Conservation (phyloP, 768 basidiomycete genomes). For the Boletus barrowsii region DNA sequence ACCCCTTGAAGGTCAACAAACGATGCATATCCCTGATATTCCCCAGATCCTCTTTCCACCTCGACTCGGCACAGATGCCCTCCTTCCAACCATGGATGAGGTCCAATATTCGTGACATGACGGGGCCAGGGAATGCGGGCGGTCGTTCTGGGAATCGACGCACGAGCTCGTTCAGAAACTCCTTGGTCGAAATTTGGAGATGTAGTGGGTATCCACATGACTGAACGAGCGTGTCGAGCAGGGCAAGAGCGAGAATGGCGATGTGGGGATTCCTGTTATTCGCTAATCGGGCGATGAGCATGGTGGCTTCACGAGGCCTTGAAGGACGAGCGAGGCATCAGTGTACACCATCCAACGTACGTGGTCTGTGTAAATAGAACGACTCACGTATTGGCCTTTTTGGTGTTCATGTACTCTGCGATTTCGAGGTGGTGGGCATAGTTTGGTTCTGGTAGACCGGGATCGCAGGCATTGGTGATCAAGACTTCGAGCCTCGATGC, state of each 20-base stretch:
- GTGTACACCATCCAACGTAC: neutral
- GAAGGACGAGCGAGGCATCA: neutral
- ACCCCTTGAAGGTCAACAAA: conserved; percentile 90
- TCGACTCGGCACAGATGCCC: conserved; percentile 79
- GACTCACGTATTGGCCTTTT: conserved; percentile 93
- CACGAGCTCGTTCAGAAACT: conserved; percentile 97
- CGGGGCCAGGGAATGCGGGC: conserved; percentile 89
- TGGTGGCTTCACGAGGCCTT: conserved; percentile 90
- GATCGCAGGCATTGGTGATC: conserved; percentile 82
- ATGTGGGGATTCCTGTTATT: conserved; percentile 95
- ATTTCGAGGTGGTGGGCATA: conserved; percentile 91
- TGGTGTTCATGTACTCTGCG: conserved; percentile 87
- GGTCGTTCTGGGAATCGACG: conserved; percentile 97
- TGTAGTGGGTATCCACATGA: conserved; percentile 97
- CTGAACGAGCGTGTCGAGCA: conserved; percentile 90
- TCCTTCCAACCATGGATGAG: conserved; percentile 95
- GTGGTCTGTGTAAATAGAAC: neutral
- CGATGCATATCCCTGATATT: conserved; percentile 99
- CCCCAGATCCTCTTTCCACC: conserved; percentile 94
- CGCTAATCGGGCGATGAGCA: conserved; percentile 76
- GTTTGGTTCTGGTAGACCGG: conserved; percentile 83
- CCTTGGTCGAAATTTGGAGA: conserved; percentile 94
- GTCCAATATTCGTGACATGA: conserved; percentile 93
- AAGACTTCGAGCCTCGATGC: conserved; percentile 67
- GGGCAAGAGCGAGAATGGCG: conserved; percentile 77